Conservation (phyloP, 306 rosid genomes). For the Pterocarpus santalinus region DNA sequence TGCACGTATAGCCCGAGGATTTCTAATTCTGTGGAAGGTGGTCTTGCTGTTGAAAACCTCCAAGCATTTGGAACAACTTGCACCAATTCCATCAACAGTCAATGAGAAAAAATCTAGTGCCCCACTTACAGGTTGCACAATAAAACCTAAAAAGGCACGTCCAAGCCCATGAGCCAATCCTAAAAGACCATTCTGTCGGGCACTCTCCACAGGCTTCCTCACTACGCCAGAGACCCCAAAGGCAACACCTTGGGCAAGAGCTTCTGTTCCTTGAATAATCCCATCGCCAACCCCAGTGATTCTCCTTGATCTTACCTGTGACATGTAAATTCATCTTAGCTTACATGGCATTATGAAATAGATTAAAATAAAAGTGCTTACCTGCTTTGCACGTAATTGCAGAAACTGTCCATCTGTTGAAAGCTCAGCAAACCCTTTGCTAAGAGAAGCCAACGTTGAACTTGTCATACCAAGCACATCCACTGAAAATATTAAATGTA, state of each 20-base stretch:
- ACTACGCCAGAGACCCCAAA: conserved; percentile 96
- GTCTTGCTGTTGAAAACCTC: conserved; percentile 80
- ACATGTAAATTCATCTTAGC: conserved; percentile 46
- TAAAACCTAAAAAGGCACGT: conserved; percentile 86
- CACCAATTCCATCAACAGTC: conserved; percentile 98
- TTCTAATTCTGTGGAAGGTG: conserved; percentile 76
- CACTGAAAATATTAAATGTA: conserved; percentile 90
- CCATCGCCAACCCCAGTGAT: conserved; percentile 98
- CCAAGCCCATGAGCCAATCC: conserved; percentile 97
- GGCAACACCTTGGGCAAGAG: conserved; percentile 96
- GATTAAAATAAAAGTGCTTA: conserved; percentile 36
- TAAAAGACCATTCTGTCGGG: conserved; percentile 87
- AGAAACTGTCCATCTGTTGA: conserved; percentile 96
- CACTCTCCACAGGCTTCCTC: conserved; percentile 95
- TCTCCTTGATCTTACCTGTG: conserved; percentile 92
- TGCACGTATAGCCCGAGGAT: conserved; percentile 82
- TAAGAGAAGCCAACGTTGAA: conserved; percentile 92
- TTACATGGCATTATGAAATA: conserved; percentile 28
- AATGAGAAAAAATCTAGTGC: conserved; percentile 96
- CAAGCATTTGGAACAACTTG: conserved; percentile 94
- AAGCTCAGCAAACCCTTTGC: conserved; percentile 97
- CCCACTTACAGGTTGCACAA: conserved; percentile 97
- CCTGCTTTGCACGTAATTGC: conserved; percentile 97
- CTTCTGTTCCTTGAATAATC: conserved; percentile 93
- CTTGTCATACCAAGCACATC: conserved; percentile 99